Evolutionary conservation across 129 eudicot genomes (phyloP), one percentile per base, ranked within the genome.

Genomic region (Centrapalus pauciflorus): DNA sequence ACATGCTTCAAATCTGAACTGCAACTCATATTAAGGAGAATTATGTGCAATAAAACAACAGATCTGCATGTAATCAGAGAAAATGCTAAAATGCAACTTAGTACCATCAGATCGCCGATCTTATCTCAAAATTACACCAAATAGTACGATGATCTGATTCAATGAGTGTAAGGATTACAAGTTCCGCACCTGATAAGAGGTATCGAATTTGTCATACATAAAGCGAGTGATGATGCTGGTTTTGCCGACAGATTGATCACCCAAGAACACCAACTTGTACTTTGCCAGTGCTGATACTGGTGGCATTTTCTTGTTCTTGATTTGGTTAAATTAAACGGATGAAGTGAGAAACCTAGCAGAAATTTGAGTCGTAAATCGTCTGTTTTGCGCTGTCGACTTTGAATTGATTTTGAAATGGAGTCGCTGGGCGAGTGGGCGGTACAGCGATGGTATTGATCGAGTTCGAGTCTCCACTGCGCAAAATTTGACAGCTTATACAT

Each of bases 231-330:
- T 89, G 61, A 89, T 89, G 87, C 96, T 89, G 35, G 96, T 89
- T 83, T 89, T 89, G 17, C 96, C 96, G 5, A 89, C 96, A 40
- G 96, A 89, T 76, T 89, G 96, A 85, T 89, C 96, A 7, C 96
- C 96, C 50, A 89, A 71, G 55, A 75, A 75, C 20, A 82, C 87
- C 20, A 82, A 81, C 61, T 82, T 82, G 76, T 82, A 82, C 62
- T 82, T 82, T 4, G 87, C 87, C 40, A 82, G 76, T 58, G 87
- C 84, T 17, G 87, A 82, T 20, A 79, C 84, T 26, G 81, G 84
- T 66, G 84, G 69, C 84, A 82, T 79, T 32, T 61, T 17, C 19
- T 38, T 73, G 58, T 34, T 29, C 23, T 63, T 26, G 76, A 54
- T 64, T 13, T 21, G 72, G 55, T 64, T 29, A 16, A 65, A 64